phyloP scores from a whole-genome alignment of 1,284 basidiomycete species.

The Malassezia yamatoensis region DNA sequence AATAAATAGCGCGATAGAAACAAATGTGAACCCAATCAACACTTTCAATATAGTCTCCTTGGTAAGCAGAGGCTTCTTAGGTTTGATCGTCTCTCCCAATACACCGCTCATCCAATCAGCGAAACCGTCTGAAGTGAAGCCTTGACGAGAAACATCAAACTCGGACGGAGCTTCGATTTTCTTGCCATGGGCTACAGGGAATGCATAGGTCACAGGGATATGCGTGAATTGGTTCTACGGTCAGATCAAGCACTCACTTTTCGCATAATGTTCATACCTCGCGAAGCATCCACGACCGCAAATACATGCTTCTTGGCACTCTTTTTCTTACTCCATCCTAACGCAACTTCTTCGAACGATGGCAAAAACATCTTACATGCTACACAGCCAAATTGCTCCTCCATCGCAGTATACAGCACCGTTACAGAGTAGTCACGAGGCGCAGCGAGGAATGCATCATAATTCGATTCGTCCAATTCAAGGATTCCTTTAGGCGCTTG shows the following conservation, averaged over 20 bases:
- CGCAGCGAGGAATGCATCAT: constrained; percentile 1
- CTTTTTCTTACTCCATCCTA: constrained; percentile 5
- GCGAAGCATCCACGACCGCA: constrained; percentile 6
- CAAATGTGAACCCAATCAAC: constrained; percentile 7
- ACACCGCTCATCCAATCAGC: neutral
- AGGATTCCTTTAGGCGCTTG: constrained; percentile 6
- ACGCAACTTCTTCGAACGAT: constrained; percentile 8
- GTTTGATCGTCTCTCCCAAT: constrained; percentile 22
- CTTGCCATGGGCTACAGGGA: neutral
- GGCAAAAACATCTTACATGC: constrained; percentile 10
- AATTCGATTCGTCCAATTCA: constrained; percentile 1
- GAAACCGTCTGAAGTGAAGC: constrained; percentile 8
- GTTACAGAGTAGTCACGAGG: constrained; percentile 16
- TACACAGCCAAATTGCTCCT: constrained; percentile 3
- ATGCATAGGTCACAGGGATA: constrained; percentile 4
- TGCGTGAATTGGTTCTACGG: constrained; percentile 1
- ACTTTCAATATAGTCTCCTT: constrained; percentile 14
- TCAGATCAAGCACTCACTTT: neutral
- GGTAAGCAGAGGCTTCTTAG: constrained; percentile 16
- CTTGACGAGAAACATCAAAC: constrained; percentile 5
- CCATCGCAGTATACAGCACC: constrained; percentile 5
- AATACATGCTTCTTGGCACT: constrained; percentile 4
- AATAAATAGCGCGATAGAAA: constrained; percentile 16
- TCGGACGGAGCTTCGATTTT: neutral
- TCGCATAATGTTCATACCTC: constrained; percentile 6